Conservation (phyloP, 2,329 filamentous ascomycete genomes). For the Anisogramma anomala region DNA sequence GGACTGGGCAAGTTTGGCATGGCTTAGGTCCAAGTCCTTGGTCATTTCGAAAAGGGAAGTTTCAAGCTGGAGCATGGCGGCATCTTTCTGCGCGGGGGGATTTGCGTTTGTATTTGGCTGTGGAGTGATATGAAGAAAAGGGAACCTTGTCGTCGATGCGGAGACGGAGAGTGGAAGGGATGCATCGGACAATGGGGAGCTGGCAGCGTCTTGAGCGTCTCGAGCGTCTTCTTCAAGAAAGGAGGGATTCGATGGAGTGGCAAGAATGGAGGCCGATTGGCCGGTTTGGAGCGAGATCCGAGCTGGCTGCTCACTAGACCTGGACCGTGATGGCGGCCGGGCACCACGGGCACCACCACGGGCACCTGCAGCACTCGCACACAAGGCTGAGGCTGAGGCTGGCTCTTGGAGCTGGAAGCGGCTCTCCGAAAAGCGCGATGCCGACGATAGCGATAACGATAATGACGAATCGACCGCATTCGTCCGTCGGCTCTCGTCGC, state of each 20-base stretch:
- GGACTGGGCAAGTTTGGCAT: conserved; percentile 34
- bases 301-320: conserved; percentile 6
- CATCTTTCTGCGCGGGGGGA: conserved; percentile 25
- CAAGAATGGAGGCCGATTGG: conserved; percentile 5
- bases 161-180: neutral
- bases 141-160: neutral
- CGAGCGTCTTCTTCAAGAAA: no score
- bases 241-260: neutral
- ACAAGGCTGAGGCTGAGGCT: neutral
- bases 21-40: conserved; percentile 33
- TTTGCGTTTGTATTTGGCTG: conserved; percentile 1
- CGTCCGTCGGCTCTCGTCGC: neutral
- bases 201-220: no score
- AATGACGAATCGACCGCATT: neutral
- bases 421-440: conserved; percentile 11
- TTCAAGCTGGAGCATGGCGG: conserved; percentile 34
- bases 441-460: no score
- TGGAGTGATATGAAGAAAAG: no score
- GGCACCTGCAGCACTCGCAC: neutral
- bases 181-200: neutral
- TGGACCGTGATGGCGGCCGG: conserved; percentile 5
- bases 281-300: neutral
- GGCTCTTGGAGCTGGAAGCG: conserved; percentile 10
- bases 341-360: neutral
- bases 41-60: conserved; percentile 28